Evolutionary conservation across 176 grass and related monocot species (phyloP).

Genomic region (Olyra latifolia): DNA sequence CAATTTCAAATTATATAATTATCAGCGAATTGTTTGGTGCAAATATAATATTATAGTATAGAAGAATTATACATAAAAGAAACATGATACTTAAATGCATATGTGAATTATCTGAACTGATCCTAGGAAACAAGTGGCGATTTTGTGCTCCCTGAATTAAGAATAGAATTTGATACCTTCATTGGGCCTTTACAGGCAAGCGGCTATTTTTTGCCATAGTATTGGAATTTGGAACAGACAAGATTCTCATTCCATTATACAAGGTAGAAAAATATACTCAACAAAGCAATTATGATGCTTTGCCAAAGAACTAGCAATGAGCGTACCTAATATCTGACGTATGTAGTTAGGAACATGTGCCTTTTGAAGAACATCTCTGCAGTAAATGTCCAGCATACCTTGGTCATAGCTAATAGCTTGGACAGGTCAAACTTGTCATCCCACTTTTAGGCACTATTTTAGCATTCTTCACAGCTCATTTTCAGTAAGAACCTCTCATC

Average conservation of each 20-base stretch:
- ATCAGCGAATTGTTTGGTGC: not conserved
- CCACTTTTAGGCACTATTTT: not conserved
- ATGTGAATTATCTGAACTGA: slow-evolving; percentile 4
- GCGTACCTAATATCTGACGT: slow-evolving; percentile 2
- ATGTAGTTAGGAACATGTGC: not conserved
- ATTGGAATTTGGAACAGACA: slow-evolving; percentile 2
- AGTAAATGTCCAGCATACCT: not conserved
- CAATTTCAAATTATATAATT: not conserved
- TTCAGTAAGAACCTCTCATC: not conserved
- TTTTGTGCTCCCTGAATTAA: not conserved
- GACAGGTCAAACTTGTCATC: not conserved
- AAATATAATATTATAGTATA: slow-evolving; percentile 24
- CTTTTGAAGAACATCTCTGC: not conserved
- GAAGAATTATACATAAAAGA: not conserved
- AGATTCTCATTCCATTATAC: slow-evolving; percentile 11
- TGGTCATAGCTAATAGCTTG: not conserved
- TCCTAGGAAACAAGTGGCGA: slow-evolving; percentile 25
- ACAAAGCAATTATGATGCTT: not conserved
- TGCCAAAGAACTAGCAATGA: not conserved
- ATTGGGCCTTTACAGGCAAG: not conserved
- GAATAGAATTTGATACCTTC: slow-evolving; percentile 35
- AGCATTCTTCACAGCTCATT: slow-evolving; percentile 5
- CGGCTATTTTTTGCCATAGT: not conserved
- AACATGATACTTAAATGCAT: not conserved
- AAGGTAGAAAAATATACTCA: not conserved